These are phyloP conservation scores for Strombidium stylifer DNA, from an alignment of 73 alveolate genomes.

Conservation along the genomic window DNA sequence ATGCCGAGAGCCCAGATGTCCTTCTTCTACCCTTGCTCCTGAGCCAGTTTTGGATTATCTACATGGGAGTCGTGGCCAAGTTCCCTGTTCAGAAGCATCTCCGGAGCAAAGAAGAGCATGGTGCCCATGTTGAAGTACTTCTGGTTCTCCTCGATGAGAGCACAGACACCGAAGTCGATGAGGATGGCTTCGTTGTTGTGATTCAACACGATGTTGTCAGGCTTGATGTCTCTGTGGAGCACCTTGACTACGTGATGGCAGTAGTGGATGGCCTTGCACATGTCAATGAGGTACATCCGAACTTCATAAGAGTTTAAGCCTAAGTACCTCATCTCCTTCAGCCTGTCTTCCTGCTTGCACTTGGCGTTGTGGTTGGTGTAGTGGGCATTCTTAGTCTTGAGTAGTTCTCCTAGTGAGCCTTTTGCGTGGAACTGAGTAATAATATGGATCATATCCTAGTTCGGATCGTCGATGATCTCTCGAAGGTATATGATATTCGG, in stretches of 20 bases:
- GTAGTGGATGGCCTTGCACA: slow-evolving; percentile 9
- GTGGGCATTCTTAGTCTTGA: too few relatives aligned
- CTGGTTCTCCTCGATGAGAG: too few relatives aligned
- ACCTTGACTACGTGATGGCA: slow-evolving; percentile 8
- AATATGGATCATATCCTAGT: slow-evolving; percentile 30
- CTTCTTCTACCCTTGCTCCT: too few relatives aligned
- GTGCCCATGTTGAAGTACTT: slow-evolving; percentile 18
- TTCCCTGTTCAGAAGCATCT: too few relatives aligned
- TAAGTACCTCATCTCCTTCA: too few relatives aligned
- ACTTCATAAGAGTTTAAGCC: too few relatives aligned
- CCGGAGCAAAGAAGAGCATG: slow-evolving; percentile 27
- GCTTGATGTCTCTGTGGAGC: slow-evolving; percentile 37
- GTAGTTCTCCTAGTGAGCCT: too few relatives aligned
- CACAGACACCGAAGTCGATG: slow-evolving; percentile 30
- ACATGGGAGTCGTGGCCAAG: too few relatives aligned
- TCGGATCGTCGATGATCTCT: slow-evolving; percentile 52
- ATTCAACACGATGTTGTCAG: slow-evolving; percentile 22
- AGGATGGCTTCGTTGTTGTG: slow-evolving; percentile 14
- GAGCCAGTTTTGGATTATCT: too few relatives aligned
- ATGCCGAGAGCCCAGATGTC: slow-evolving; percentile 41
- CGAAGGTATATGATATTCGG: slow-evolving; percentile 39
- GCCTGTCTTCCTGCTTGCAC: too few relatives aligned
- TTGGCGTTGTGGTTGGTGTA: too few relatives aligned
- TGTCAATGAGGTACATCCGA: too few relatives aligned
- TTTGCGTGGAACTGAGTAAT: slow-evolving; percentile 22